Percentiles rank a stretch among this genome's conserved stretches.
These are phyloP conservation scores for Phytophthora niederhauseri DNA, from an alignment of 352 stramenopile genomes.

Conservation along the genomic window DNA sequence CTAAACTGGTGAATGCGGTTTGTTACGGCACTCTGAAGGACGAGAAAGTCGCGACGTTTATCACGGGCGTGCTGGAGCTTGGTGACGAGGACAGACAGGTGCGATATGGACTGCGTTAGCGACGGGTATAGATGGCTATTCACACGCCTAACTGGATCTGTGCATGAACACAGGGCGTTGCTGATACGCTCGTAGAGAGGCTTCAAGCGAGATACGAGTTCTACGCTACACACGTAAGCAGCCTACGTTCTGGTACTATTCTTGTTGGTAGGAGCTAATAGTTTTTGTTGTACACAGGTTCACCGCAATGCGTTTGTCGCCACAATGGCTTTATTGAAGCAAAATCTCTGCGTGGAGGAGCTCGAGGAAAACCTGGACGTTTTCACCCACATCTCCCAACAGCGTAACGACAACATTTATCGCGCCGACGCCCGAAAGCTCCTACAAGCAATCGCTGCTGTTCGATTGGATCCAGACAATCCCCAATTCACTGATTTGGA, in stretches of 20 bases:
- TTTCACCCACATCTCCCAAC: slow-evolving; percentile 87
- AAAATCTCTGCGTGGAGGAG: slow-evolving; percentile 79
- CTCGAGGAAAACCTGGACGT: slow-evolving; percentile 80
- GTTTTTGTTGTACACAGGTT: slow-evolving; percentile 46
- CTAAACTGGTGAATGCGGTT: slow-evolving; percentile 87
- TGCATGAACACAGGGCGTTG: slow-evolving; percentile 54
- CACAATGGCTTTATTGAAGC: slow-evolving; percentile 75
- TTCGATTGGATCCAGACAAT: slow-evolving; percentile 80
- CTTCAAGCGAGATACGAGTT: slow-evolving; percentile 87
- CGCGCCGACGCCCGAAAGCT: slow-evolving; percentile 81
- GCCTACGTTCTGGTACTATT: neutral
- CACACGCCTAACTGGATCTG: neutral
- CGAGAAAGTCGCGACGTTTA: slow-evolving; percentile 74
- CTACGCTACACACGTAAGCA: slow-evolving; percentile 70
- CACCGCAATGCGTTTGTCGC: slow-evolving; percentile 79
- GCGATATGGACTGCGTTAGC: slow-evolving; percentile 1
- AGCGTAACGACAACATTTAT: slow-evolving; percentile 86
- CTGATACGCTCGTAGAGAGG: slow-evolving; percentile 85
- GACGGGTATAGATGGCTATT: neutral
- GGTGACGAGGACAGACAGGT: slow-evolving; percentile 73
- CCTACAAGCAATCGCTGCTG: slow-evolving; percentile 79
- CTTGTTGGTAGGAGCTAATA: neutral
- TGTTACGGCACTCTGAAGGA: slow-evolving; percentile 78
- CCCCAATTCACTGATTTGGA: slow-evolving; percentile 75
- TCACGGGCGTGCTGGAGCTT: slow-evolving; percentile 73